Evolutionary conservation across 306 rosid genomes (phyloP), one percentile per base, ranked within the genome.

Genomic region (Corylus americana): DNA sequence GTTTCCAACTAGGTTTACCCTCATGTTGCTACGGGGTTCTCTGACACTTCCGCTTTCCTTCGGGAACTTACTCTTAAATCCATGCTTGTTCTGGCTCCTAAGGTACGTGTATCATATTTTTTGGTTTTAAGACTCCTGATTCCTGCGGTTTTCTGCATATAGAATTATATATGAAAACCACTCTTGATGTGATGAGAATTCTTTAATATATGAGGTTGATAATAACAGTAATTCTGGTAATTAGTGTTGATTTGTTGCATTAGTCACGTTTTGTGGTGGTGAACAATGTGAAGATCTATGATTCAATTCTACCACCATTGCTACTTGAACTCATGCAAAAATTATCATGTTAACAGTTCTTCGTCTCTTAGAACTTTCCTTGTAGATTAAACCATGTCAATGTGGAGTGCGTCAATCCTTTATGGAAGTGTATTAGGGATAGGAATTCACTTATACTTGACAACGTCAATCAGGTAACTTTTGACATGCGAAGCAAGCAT

Each of bases 51-150:
- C 74, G 98, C 99, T 87, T 93, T 93, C 89, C 90, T 96, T 71
- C 97, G 97, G 77, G 99, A 96, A 84, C 81, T 96, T 83, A 96
- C 99, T 59, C 94, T 96, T 61, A 96, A 96, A 80, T 93, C 99
- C 71, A 96, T 96, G 96, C 95, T 96, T 79, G 81, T 87, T 82
- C 89, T 96, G 76, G 96, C 98, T 86, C 96, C 98, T 9, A 96
- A 93, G 96, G 98, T 91, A 70, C 70, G 84, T 76, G 67, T 64
- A 74, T 77, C 29, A 50, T 45, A 31, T 11, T 18, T 62, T 74
- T 37, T 77, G 76, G 68, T 69, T 75, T 48, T 77, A 55, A 70
- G n/a, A 61, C 9, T 55, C 57, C 73, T n/a, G 2, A 27, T 74
- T 61, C 50, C 62, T 54, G 64, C 66, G 37, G 25, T 31, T 67